These are phyloP conservation scores for Aspergillus campestris DNA, from an alignment of 495 filamentous ascomycete genomes.

Conservation along the genomic window DNA sequence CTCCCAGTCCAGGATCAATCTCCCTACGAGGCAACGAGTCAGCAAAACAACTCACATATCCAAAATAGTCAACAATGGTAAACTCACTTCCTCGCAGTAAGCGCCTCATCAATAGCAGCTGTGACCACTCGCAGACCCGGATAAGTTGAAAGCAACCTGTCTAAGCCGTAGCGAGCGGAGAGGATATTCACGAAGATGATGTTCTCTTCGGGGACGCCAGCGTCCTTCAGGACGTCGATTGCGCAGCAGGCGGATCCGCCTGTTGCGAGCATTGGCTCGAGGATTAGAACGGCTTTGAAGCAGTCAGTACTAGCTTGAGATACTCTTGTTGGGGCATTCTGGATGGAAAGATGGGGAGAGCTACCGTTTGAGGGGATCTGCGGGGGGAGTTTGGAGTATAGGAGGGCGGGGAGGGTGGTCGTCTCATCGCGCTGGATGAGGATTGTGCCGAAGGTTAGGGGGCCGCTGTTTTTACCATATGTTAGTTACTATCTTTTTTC, in stretches of 20 bases:
- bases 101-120: slow-evolving; percentile 7
- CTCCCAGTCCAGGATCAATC: slow-evolving; percentile 10
- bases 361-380: slow-evolving; percentile 6
- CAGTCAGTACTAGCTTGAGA: too few relatives aligned
- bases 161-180: slow-evolving; percentile 2
- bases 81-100: slow-evolving; percentile 6
- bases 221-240: slow-evolving; percentile 6
- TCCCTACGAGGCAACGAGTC: background rate
- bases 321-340: background rate
- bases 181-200: slow-evolving; percentile 13
- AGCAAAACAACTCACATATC: too few relatives aligned
- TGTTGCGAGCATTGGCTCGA: slow-evolving; percentile 14
- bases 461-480: background rate
- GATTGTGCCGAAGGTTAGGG: slow-evolving; percentile 8
- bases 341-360: background rate
- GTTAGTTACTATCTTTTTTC: background rate
- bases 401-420: slow-evolving; percentile 4
- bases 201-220: slow-evolving; percentile 10
- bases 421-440: slow-evolving; percentile 12
- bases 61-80: background rate
- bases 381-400: slow-evolving; percentile 10
- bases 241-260: slow-evolving; percentile 11
- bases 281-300: slow-evolving; percentile 6
- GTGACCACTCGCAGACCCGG: slow-evolving; percentile 9
- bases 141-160: slow-evolving; percentile 2